Percentiles rank a stretch among this genome's conserved stretches.
These are phyloP conservation scores for Corchorus capsularis DNA, from an alignment of 345 rosid genomes.

Conservation along the genomic window DNA sequence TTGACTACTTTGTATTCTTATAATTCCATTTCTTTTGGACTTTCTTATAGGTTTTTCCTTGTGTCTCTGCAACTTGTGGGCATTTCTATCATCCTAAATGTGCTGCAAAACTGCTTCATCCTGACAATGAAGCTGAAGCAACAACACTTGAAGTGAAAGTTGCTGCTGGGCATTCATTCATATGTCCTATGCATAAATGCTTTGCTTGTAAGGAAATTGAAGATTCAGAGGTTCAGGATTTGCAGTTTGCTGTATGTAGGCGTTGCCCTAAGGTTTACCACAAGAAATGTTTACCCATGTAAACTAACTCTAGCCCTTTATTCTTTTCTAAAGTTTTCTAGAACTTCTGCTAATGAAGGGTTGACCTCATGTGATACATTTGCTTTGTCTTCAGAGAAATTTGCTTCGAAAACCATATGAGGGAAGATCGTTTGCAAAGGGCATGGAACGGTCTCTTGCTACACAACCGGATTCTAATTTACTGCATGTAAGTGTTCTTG, in stretches of 20 bases:
- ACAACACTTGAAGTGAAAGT: conserved; percentile 41
- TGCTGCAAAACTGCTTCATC: conserved; percentile 54
- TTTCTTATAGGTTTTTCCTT: conserved; percentile 57
- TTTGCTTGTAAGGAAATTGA: conserved; percentile 50
- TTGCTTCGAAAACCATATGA: conserved; percentile 27
- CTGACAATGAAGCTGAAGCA: conserved; percentile 38
- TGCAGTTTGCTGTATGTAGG: conserved; percentile 70
- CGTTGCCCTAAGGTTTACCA: conserved; percentile 84
- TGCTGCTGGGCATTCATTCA: conserved; percentile 55
- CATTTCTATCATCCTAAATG: conserved; percentile 72
- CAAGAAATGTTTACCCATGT: conserved; percentile 73
- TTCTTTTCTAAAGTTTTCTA: neutral
- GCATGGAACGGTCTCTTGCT: conserved; percentile 63
- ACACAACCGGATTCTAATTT: conserved; percentile 56
- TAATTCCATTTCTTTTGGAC: neutral
- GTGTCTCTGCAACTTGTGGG: conserved; percentile 68
- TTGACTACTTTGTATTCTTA: neutral
- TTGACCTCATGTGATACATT: conserved; percentile 17
- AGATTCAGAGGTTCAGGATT: conserved; percentile 36
- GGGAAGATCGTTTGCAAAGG: conserved; percentile 36
- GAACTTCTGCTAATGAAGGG: neutral
- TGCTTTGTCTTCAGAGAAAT: conserved; percentile 44
- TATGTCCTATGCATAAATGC: conserved; percentile 70
- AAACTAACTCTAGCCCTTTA: conserved; percentile 11
- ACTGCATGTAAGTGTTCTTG: conserved; percentile 57